These are phyloP conservation scores for Angomonas deanei DNA, from an alignment of 208 protist genomes.

Conservation along the genomic window DNA sequence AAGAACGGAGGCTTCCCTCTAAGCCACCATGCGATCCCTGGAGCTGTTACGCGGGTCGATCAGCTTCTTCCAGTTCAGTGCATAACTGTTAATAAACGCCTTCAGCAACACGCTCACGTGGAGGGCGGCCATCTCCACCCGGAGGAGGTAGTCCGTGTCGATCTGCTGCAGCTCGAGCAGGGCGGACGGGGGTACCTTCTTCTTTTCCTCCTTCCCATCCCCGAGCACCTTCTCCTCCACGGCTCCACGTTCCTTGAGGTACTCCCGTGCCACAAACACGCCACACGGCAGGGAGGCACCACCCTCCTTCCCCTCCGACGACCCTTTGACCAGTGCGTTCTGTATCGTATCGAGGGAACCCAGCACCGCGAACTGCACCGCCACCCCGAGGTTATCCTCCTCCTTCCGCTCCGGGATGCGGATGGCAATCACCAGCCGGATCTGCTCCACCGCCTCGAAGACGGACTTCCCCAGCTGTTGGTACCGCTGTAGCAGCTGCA, in stretches of 20 bases:
- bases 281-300: conserved; percentile 7
- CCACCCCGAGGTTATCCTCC: conserved; percentile 85
- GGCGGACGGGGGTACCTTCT: conserved; percentile 38
- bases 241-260: conserved; percentile 40
- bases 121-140: conserved; percentile 47
- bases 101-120: conserved; percentile 52
- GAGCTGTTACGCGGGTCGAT: conserved; percentile 60
- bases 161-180: conserved; percentile 59
- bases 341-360: conserved; percentile 58
- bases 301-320: conserved; percentile 30
- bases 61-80: conserved; percentile 83
- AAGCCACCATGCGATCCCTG: conserved; percentile 59
- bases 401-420: conserved; percentile 80
- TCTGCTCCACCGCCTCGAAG: conserved; percentile 36
- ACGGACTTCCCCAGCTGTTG: conserved; percentile 34
- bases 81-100: conserved; percentile 69
- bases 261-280: conserved; percentile 47
- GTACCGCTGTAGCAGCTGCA: conserved; percentile 38
- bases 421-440: conserved; percentile 63
- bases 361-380: conserved; percentile 66
- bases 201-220: conserved; percentile 1
- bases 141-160: conserved; percentile 53
- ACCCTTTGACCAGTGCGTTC: conserved; percentile 18
- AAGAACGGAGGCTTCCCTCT: no score
- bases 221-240: conserved; percentile 70